These are phyloP conservation scores for Acanthamoeba sp. DNA, from an alignment of 208 protist genomes.

Conservation along the genomic window DNA sequence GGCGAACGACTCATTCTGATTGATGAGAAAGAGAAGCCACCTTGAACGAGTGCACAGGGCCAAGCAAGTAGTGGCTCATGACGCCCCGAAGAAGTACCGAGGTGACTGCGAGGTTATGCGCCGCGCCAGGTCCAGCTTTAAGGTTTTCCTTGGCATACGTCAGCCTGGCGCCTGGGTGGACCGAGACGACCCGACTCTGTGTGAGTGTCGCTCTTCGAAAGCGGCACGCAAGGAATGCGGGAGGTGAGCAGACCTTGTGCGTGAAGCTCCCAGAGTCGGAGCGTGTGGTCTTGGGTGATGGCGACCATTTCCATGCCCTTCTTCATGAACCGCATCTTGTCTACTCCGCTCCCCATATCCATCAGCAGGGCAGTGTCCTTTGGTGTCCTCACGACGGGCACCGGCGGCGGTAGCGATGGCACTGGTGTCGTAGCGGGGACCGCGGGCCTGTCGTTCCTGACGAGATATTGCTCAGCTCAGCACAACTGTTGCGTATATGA, in stretches of 20 bases:
- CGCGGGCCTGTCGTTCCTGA: no score
- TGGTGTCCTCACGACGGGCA: neutral
- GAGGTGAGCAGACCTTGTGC: neutral
- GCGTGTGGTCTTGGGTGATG: neutral
- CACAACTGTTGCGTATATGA: no score
- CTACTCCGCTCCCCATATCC: neutral
- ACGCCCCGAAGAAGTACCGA: neutral
- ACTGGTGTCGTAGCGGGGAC: neutral
- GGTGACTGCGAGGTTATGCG: neutral
- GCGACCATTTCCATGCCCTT: neutral
- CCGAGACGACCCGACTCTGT: no score
- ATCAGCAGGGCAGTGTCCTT: neutral
- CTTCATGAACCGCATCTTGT: neutral
- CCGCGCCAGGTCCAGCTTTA: neutral
- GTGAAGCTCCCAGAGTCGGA: neutral
- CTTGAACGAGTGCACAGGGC: no score
- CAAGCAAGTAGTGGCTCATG: no score
- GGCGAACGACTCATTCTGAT: neutral
- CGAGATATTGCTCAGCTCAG: no score
- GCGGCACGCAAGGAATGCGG: no score
- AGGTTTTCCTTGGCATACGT: neutral
- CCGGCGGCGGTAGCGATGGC: neutral
- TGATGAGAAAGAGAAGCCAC: neutral
- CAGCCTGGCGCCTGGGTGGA: neutral
- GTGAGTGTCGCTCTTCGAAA: no score